Percentiles rank a stretch among this genome's conserved stretches.
These are phyloP conservation scores for Strigomonas culicis DNA, from an alignment of 208 protist genomes.

Conservation along the genomic window DNA sequence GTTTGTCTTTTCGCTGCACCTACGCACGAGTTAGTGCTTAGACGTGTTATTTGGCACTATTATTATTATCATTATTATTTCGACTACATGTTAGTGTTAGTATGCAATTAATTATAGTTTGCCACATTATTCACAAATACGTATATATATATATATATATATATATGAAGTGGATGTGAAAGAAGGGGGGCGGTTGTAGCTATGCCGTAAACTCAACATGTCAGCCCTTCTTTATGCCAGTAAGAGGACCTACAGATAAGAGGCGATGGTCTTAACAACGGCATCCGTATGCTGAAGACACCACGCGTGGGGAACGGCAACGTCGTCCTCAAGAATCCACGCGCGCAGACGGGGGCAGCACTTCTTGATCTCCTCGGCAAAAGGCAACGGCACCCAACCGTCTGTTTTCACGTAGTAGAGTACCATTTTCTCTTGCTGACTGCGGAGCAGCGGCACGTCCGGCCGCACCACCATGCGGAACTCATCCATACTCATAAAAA, in stretches of 20 bases:
- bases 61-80: too few species aligned
- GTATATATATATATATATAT: too few species aligned
- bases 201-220: too few species aligned
- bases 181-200: too few species aligned
- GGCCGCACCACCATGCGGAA: conserved; percentile 43
- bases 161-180: too few species aligned
- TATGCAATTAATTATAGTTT: too few species aligned
- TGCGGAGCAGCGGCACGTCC: conserved; percentile 37
- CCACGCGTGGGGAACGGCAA: conserved; percentile 53
- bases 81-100: too few species aligned
- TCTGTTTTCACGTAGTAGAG: conserved; percentile 68
- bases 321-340: conserved; percentile 51
- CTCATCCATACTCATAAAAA: conserved; percentile 56
- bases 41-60: too few species aligned
- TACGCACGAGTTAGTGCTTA: too few species aligned
- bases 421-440: conserved; percentile 46
- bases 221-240: not conserved
- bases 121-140: too few species aligned
- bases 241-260: too few species aligned
- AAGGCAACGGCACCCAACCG: conserved; percentile 44
- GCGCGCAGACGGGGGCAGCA: conserved; percentile 28
- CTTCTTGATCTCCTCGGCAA: conserved; percentile 39
- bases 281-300: conserved; percentile 51
- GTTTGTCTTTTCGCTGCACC: too few species aligned
- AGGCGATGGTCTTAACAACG: conserved; percentile 21